Percentiles rank a stretch among this genome's conserved stretches.
Evolutionary conservation across 1,139 yeast genomes (phyloP).

Genomic region (Candida mesenterica): DNA sequence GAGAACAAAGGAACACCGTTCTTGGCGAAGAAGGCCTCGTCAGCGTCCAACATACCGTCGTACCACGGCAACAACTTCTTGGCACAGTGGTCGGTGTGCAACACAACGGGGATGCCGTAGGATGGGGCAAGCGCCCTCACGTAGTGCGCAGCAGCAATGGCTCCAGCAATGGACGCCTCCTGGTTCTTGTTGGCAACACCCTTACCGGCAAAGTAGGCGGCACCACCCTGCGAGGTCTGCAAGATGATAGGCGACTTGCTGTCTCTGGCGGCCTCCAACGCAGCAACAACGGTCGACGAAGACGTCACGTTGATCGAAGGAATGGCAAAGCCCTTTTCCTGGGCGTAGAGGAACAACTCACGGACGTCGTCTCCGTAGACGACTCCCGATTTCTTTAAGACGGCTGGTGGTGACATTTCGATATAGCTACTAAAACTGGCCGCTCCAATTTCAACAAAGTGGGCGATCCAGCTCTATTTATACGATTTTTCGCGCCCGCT

Average conservation of each 20-base stretch:
- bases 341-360: constrained; percentile 89
- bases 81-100: constrained; percentile 99
- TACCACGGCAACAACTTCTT: constrained; percentile 97
- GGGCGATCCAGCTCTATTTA: not conserved
- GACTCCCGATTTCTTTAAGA: constrained; percentile 92
- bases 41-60: constrained; percentile 97
- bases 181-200: constrained; percentile 95
- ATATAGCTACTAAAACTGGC: too few relatives aligned
- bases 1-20: constrained; percentile 97
- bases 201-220: constrained; percentile 99
- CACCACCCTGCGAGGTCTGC: constrained; percentile 99
- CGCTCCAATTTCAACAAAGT: not conserved
- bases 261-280: constrained; percentile 98
- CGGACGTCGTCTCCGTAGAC: constrained; percentile 98
- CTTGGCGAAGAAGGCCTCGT: constrained; percentile 81
- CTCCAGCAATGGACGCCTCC: constrained; percentile 90
- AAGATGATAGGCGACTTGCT: constrained; percentile 91
- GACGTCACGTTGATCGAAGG: constrained; percentile 99
- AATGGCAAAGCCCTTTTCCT: constrained; percentile 89
- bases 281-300: constrained; percentile 94
- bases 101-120: constrained; percentile 93
- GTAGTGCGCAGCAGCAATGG: constrained; percentile 98
- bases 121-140: constrained; percentile 95
- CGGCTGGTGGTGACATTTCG: constrained; percentile 52
- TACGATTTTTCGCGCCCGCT: not conserved